Base-by-base conservation (phyloP, 768 basidiomycete genomes). In the Leccinum broughii region DNA sequence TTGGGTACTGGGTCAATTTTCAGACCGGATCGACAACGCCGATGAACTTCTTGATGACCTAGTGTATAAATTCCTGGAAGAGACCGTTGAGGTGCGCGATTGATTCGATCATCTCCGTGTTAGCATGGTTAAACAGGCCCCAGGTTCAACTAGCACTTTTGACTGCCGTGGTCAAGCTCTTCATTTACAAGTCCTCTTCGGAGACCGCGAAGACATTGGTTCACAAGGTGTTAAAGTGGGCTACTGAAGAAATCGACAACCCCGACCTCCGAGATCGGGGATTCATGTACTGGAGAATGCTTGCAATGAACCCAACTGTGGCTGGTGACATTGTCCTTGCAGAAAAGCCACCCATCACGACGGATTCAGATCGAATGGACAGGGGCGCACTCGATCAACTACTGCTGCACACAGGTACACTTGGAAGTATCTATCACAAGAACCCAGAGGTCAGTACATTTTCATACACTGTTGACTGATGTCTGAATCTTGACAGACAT, bases 201-300 rank as follows among this genome's bases (percentile, higher is more conserved):
- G 92, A 95, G 26, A 87, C 85, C 10, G 85, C 90, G 6, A 95
- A 97, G 70, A 87, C 90, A 56, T 81, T 98, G 7, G 91, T 98
- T 9, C 93, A 94, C 71, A 97, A 95, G 70, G 91, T 98, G 6
- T 80, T 99, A 49, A 98, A 98, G 71, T 93, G 93, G 89, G 89
- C 94, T 13, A 99, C 97, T 7, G 96, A 99, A 72, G 92, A 97
- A 65, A 87, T 97, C 57, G 97, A 99, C 73, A 99, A 99, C 70
- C 97, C 97, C 8, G 97, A 99, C 78, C 80, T 99, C 22, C 85
- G 97, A 35, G 97, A 99, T 75, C 82, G 97, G 62, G 97, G 97
- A 3, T 98, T 95, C 79, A 98, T 99, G 91, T 99, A 98, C 77
- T 99, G 97, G 97, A 87, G 97, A 41, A 82, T 99, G 77, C 83